phyloP scores from a whole-genome alignment of 2,329 filamentous ascomycete genomes.

The Cryphonectria naterciae region DNA sequence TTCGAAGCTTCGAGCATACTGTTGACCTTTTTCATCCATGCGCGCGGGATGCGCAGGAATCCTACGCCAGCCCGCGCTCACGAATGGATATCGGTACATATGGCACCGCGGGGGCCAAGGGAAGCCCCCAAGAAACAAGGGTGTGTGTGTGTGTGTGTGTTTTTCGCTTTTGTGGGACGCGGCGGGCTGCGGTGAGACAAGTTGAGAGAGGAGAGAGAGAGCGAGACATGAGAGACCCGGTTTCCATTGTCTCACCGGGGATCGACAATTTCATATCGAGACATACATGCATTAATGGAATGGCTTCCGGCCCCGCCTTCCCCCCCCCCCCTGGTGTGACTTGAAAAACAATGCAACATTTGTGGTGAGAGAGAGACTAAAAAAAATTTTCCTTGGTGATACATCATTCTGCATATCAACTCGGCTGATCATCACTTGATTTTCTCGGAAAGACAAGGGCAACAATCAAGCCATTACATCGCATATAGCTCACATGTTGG shows the following conservation, averaged over 20 bases:
- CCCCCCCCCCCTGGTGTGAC: not conserved
- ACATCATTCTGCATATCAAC: not conserved
- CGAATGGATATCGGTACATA: not conserved
- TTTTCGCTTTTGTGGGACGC: not conserved
- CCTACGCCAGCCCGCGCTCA: not conserved
- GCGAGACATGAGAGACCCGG: not conserved
- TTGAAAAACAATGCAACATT: not conserved
- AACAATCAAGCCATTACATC: not conserved
- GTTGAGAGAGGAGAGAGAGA: not conserved
- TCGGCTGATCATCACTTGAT: not conserved
- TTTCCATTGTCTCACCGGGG: not conserved
- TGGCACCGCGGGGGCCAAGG: not conserved
- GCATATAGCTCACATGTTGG: not conserved
- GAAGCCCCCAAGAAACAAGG: not conserved
- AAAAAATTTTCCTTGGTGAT: not conserved
- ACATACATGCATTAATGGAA: conserved; percentile 15
- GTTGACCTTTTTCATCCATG: not conserved
- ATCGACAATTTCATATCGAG: conserved; percentile 8
- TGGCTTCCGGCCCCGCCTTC: not conserved
- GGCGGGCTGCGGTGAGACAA: conserved; percentile 8
- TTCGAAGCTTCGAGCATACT: not conserved
- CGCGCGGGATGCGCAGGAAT: not conserved
- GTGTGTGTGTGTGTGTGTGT: not conserved
- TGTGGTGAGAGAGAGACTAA: not conserved
- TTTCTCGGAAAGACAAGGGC: not conserved